Evolutionary conservation across 1,284 basidiomycete genomes (phyloP).

Genomic region (Trichosporon ovoides): DNA sequence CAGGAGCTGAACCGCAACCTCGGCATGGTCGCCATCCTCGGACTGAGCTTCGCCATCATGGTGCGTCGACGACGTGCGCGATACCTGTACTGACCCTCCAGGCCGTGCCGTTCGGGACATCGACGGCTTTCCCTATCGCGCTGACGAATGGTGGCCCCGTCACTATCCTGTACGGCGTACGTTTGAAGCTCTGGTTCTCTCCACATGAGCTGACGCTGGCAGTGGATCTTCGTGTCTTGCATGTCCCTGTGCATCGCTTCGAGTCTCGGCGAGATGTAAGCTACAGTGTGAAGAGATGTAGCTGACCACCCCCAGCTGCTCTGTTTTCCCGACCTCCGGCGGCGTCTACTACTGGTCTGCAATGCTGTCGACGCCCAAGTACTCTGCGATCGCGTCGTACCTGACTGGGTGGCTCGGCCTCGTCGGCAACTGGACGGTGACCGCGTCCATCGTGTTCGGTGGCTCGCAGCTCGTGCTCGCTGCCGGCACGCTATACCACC

Average conservation of each 20-base stretch:
- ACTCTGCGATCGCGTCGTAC: conserved; percentile 49
- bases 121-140: conserved; percentile 49
- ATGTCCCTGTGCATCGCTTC: conserved; percentile 51
- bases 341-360: conserved; percentile 53
- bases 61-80: background rate
- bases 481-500: conserved; percentile 49
- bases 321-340: conserved; percentile 51
- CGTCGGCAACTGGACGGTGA: conserved; percentile 53
- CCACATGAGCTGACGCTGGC: background rate
- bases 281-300: background rate
- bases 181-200: conserved; percentile 13
- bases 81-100: conserved; percentile 4
- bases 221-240: conserved; percentile 51
- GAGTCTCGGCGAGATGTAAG: conserved; percentile 50
- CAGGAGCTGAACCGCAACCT: conserved; percentile 48
- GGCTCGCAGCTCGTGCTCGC: conserved; percentile 52
- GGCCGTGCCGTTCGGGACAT: conserved; percentile 38
- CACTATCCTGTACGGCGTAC: conserved; percentile 47
- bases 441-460: conserved; percentile 52
- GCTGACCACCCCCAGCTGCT: conserved; percentile 36
- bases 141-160: conserved; percentile 50
- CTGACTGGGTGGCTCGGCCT: conserved; percentile 52
- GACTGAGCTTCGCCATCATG: conserved; percentile 49
- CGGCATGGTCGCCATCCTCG: conserved; percentile 51
- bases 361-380: conserved; percentile 49